Base-by-base conservation (phyloP, 306 rosid species). In the Erythrophleum fordii region DNA sequence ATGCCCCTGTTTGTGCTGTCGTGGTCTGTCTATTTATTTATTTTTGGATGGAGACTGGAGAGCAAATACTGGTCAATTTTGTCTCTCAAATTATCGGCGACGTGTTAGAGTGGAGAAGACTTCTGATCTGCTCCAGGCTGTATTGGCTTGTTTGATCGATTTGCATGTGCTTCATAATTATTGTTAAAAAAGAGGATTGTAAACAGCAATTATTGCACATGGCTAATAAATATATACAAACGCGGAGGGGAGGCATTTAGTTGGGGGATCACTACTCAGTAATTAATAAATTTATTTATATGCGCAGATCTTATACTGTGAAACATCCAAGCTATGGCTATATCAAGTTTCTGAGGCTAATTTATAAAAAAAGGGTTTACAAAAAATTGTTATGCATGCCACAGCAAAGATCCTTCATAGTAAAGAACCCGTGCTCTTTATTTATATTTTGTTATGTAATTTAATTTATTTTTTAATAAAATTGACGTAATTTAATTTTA, bases 111-210 rank as follows among this genome's bases (percentile, higher is more conserved):
- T 49, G 72, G 61, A 73, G 44, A 82, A 76, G 80, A 80, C 74
- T 80, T 79, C 81, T 70, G 77, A 83, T 88, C 79, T 83, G 60
- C 76, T 85, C 81, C 69, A 62, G 72, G 75, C 80, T 83, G 85
- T 83, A 81, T 83, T 14, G 11, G 80, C 83, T 87, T 37, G 60
- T 69, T 37, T 18, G 42, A 41, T 29, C 1, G n/a, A 51, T 75
- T 55, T 41, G 52, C 85, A 73, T 68, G 75, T 80, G 86, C 53
- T 65, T 29, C 26, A 13, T 16, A 56, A 69, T 68, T 52, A 51
- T 76, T 83, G 68, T 75, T 73, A 37, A 28, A 74, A 45, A 64
- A 11, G 20, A 45, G 2, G n/a, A 22, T 9, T 31, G 22, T 6
- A 8, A 55, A 58, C 28, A 66, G 67, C 72, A 80, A 86, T 83